These are phyloP conservation scores for Chaetomium tenue DNA, from an alignment of 495 filamentous ascomycete species.

Conservation along the genomic window DNA sequence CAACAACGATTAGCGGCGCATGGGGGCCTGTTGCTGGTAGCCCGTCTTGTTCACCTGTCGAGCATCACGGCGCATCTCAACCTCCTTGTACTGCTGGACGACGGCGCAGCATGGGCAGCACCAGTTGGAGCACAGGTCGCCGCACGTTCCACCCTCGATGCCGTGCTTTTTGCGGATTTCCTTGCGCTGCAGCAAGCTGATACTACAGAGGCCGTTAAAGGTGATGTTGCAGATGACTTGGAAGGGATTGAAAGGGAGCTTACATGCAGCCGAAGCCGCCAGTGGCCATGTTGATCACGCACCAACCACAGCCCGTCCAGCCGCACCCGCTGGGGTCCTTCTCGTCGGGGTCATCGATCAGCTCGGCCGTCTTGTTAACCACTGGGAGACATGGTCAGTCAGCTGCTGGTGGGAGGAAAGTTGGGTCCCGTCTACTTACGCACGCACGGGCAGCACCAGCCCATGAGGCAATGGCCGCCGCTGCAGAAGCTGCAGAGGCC, in stretches of 20 bases:
- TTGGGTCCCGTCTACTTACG: constrained; percentile 24
- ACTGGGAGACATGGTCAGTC: constrained; percentile 5
- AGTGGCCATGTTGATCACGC: constrained; percentile 23
- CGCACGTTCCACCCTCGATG: constrained; percentile 53
- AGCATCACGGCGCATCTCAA: constrained; percentile 33
- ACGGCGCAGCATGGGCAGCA: constrained; percentile 53
- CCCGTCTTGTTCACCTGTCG: constrained; percentile 17
- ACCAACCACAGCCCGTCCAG: constrained; percentile 45
- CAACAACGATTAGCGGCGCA: not conserved
- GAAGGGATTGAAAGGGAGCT: not conserved
- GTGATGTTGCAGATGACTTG: not conserved
- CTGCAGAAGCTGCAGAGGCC: constrained; percentile 40
- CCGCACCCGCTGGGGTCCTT: constrained; percentile 42
- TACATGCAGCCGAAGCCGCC: constrained; percentile 37
- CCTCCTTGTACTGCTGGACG: constrained; percentile 42
- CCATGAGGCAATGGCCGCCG: constrained; percentile 41
- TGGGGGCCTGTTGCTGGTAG: constrained; percentile 33
- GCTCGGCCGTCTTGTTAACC: constrained; percentile 46
- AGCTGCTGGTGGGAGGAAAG: not conserved
- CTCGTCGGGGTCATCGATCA: constrained; percentile 14
- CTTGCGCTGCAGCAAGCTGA: constrained; percentile 52
- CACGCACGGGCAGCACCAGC: constrained; percentile 54
- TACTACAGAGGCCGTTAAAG: constrained; percentile 1
- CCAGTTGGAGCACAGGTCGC: constrained; percentile 54
- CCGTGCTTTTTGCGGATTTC: constrained; percentile 53